Evolutionary conservation across 768 basidiomycete genomes (phyloP).

Genomic region (Kwoniella sp.): DNA sequence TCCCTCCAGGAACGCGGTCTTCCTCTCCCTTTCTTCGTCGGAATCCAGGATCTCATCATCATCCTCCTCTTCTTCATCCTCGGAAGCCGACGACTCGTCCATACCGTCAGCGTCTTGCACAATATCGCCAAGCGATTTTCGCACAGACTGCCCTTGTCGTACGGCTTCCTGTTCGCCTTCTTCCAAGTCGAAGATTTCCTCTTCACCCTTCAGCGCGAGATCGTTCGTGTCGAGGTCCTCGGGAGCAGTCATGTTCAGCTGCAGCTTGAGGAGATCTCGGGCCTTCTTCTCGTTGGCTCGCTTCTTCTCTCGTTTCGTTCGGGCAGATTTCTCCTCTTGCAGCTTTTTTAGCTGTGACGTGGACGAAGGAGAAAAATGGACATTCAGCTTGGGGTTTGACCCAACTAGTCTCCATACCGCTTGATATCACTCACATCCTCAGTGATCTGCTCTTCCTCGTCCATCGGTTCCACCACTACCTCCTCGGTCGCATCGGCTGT

Average conservation of each 20-base stretch:
- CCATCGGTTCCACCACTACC: conserved; percentile 61
- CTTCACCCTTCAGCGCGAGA: conserved; percentile 66
- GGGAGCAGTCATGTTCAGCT: conserved; percentile 96
- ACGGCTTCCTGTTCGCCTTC: conserved; percentile 62
- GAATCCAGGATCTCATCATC: conserved; percentile 62
- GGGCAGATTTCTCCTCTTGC: conserved; percentile 71
- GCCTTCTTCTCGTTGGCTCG: conserved; percentile 84
- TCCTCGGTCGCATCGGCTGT: conserved; percentile 75
- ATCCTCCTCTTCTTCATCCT: conserved; percentile 38
- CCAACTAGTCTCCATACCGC: not conserved
- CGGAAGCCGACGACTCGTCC: conserved; percentile 52
- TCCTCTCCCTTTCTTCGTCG: conserved; percentile 66
- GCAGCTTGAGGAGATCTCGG: conserved; percentile 88
- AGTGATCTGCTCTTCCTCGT: conserved; percentile 86
- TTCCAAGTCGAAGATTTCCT: conserved; percentile 87
- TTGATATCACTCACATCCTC: conserved; percentile 67
- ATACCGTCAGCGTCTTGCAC: conserved; percentile 58
- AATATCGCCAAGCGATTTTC: conserved; percentile 60
- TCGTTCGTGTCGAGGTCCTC: conserved; percentile 81
- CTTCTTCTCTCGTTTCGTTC: conserved; percentile 76
- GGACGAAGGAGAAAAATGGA: no score
- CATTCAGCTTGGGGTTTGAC: not conserved
- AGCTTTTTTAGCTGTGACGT: conserved; percentile 74
- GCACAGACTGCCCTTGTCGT: conserved; percentile 56
- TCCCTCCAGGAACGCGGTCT: conserved; percentile 70